Evolutionary conservation across 2,329 filamentous ascomycete species (phyloP).

Genomic region (Penicillium crustosum): DNA sequence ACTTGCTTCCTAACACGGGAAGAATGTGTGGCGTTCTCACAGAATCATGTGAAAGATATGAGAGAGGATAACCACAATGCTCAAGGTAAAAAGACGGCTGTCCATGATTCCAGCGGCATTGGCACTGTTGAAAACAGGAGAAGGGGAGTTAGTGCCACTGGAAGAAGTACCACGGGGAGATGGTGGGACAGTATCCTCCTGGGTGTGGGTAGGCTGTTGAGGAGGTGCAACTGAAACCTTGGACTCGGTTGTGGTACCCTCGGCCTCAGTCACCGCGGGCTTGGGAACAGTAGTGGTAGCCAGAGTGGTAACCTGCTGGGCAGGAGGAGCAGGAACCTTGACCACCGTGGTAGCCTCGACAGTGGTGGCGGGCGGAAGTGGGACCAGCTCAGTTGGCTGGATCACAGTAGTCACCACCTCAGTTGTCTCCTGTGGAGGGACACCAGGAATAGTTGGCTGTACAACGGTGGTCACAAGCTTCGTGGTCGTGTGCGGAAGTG

Average conservation of each 20-base stretch:
- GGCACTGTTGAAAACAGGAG: slow-evolving; percentile 9
- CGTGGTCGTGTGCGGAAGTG: too few relatives aligned
- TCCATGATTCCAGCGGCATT: background rate
- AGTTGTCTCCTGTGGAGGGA: background rate
- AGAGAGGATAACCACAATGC: background rate
- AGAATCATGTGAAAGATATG: background rate
- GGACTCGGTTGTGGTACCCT: background rate
- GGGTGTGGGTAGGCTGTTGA: background rate
- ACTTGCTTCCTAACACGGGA: background rate
- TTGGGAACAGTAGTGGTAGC: slow-evolving; percentile 1
- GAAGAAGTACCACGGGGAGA: background rate
- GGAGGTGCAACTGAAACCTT: background rate
- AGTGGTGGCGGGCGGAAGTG: background rate
- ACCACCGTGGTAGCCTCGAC: background rate
- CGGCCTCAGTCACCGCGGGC: background rate
- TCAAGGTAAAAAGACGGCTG: slow-evolving; percentile 3
- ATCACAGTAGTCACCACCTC: background rate
- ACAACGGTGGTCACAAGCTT: background rate
- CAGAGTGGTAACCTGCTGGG: background rate
- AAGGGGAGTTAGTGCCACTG: background rate
- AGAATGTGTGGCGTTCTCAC: background rate
- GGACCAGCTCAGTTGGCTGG: background rate
- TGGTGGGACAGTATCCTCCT: background rate
- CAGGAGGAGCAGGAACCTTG: slow-evolving; percentile 2
- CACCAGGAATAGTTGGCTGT: background rate